Evolutionary conservation across 148 eudicot genomes (phyloP).

Genomic region (Heliosperma pusillum): DNA sequence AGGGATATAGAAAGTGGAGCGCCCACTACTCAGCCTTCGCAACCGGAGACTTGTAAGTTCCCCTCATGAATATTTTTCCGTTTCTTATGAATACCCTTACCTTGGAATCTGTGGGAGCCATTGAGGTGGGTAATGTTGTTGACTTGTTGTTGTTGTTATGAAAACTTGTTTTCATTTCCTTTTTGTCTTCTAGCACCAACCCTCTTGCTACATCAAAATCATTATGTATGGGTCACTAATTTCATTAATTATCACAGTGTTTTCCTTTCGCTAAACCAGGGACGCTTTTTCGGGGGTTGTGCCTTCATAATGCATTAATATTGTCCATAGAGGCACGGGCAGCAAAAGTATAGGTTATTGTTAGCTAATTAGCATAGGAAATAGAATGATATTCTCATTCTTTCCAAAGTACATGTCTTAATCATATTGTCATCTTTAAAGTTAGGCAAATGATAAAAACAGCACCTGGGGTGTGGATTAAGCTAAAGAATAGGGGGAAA

Average conservation of each 20-base stretch:
- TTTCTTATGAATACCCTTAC: neutral
- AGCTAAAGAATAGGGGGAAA: no score
- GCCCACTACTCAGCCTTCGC: constrained; percentile 48
- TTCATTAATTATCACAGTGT: neutral
- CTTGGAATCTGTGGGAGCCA: no score
- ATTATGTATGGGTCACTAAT: neutral
- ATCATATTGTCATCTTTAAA: no score
- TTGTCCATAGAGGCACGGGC: no score
- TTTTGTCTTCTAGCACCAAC: neutral
- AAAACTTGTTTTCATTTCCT: neutral
- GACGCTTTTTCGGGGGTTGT: neutral
- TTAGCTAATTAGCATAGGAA: no score
- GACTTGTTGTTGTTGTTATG: no score
- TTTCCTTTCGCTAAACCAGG: neutral
- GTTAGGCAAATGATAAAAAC: no score
- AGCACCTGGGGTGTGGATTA: no score
- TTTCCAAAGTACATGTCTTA: no score
- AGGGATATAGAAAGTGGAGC: constrained; percentile 73
- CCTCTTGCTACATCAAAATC: neutral
- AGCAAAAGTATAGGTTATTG: no score
- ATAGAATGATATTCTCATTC: no score
- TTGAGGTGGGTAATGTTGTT: no score
- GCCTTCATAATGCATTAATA: neutral
- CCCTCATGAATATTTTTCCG: neutral
- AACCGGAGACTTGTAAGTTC: constrained; percentile 41